These are phyloP conservation scores for Solanum chmielewskii DNA, from an alignment of 257 asterid species.

Conservation along the genomic window DNA sequence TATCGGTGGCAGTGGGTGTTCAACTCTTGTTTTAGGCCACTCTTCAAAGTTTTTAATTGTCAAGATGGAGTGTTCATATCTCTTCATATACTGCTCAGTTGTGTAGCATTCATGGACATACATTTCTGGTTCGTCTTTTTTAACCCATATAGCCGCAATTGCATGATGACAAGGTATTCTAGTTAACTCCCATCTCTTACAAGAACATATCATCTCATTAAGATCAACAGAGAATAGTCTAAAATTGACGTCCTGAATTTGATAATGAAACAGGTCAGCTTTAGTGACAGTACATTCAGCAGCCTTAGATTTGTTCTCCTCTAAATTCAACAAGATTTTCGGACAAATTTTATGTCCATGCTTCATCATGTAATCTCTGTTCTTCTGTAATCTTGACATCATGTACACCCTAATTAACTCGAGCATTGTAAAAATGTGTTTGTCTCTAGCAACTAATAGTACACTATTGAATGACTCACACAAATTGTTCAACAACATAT, in stretches of 20 bases:
- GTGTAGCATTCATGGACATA: background rate
- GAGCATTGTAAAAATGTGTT: background rate
- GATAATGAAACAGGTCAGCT: background rate
- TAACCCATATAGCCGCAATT: background rate
- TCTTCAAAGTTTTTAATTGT: background rate
- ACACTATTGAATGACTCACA: background rate
- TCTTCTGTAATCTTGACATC: background rate
- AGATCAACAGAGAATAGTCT: background rate
- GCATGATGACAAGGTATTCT: background rate
- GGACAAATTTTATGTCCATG: background rate
- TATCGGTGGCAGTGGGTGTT: background rate
- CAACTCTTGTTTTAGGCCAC: background rate
- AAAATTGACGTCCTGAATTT: background rate
- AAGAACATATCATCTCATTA: background rate
- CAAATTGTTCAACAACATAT: background rate
- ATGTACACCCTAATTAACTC: background rate
- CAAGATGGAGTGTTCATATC: background rate
- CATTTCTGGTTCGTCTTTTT: background rate
- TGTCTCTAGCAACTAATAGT: background rate
- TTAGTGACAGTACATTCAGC: background rate
- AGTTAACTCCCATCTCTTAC: background rate
- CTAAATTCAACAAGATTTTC: background rate
- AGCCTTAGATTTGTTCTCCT: background rate
- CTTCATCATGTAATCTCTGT: background rate
- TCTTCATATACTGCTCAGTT: background rate